Conservation (phyloP, 1,139 yeast genomes). For the Chernovozyma sophiae-reginae region DNA sequence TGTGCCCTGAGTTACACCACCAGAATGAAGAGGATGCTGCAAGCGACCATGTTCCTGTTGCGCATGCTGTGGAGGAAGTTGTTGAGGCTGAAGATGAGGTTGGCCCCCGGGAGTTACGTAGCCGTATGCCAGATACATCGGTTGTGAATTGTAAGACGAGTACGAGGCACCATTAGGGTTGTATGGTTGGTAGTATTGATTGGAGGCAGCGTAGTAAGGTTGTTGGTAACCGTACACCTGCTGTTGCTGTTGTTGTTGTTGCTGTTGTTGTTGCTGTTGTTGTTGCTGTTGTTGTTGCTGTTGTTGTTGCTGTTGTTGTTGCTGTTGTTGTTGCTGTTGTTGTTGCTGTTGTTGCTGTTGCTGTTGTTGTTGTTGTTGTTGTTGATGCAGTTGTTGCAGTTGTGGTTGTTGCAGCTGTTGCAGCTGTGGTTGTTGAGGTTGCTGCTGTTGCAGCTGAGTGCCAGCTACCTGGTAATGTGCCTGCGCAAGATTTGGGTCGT, state of each 20-base stretch:
- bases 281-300: conserved; percentile 12
- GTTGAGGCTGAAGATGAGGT: conserved; percentile 13
- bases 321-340: conserved; percentile 8
- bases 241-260: conserved; percentile 15
- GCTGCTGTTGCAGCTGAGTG: conserved; percentile 9
- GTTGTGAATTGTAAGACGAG: conserved; percentile 23
- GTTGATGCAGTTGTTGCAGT: conserved; percentile 6
- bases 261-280: conserved; percentile 16
- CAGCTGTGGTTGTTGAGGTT: conserved; percentile 10
- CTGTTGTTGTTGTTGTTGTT: conserved; percentile 8
- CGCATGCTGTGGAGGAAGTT: conserved; percentile 7
- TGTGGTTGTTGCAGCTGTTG: no score
- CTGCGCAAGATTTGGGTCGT: neutral
- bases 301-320: conserved; percentile 9
- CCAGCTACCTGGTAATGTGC: conserved; percentile 6
- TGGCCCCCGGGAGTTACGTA: conserved; percentile 12
- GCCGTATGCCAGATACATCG: conserved; percentile 20
- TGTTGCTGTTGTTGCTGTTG: conserved; percentile 12
- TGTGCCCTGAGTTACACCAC: neutral
- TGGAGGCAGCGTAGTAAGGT: conserved; percentile 21
- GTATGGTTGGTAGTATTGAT: conserved; percentile 20
- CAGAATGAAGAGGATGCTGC: conserved; percentile 4
- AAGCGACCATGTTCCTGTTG: conserved; percentile 2
- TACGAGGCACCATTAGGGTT: conserved; percentile 17
- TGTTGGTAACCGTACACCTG: conserved; percentile 16